phyloP scores from a whole-genome alignment of 352 stramenopile species.

The Peronospora destructor region DNA sequence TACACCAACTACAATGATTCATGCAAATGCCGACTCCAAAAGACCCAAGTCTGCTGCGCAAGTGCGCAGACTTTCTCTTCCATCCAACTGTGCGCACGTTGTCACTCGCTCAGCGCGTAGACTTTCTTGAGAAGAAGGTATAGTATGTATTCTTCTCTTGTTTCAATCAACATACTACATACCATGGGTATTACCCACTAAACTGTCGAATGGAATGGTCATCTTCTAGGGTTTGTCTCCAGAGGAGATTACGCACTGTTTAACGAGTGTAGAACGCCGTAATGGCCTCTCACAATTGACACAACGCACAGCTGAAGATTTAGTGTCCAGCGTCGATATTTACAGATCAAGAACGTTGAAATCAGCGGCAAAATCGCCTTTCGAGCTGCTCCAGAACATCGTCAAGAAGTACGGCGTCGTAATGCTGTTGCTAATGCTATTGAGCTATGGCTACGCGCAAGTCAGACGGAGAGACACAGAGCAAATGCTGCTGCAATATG shows the following conservation, averaged over 20 bases:
- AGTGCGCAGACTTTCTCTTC: conserved; percentile 63
- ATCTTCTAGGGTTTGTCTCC: conserved; percentile 42
- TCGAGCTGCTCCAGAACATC: conserved; percentile 18
- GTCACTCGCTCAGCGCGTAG: conserved; percentile 61
- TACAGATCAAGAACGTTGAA: neutral
- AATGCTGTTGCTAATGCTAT: conserved; percentile 25
- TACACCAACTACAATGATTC: neutral
- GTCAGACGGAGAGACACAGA: conserved; percentile 22
- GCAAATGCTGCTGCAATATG: conserved; percentile 25
- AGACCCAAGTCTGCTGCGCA: conserved; percentile 38
- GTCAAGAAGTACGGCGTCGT: conserved; percentile 33
- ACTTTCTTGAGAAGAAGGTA: conserved; percentile 69
- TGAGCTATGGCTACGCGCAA: conserved; percentile 32
- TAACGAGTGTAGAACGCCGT: conserved; percentile 47
- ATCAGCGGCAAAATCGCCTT: conserved; percentile 9
- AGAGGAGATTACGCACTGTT: conserved; percentile 54
- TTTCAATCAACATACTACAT: too few relatives aligned
- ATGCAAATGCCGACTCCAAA: conserved; percentile 16
- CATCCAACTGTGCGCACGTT: conserved; percentile 55
- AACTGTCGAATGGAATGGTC: neutral
- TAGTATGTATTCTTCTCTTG: neutral
- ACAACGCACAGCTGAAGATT: conserved; percentile 5
- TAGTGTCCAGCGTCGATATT: neutral
- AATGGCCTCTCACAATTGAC: conserved; percentile 47
- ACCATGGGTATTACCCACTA: neutral